Base-by-base conservation (phyloP, 2,329 filamentous ascomycete species). In the Colletotrichum sp. region DNA sequence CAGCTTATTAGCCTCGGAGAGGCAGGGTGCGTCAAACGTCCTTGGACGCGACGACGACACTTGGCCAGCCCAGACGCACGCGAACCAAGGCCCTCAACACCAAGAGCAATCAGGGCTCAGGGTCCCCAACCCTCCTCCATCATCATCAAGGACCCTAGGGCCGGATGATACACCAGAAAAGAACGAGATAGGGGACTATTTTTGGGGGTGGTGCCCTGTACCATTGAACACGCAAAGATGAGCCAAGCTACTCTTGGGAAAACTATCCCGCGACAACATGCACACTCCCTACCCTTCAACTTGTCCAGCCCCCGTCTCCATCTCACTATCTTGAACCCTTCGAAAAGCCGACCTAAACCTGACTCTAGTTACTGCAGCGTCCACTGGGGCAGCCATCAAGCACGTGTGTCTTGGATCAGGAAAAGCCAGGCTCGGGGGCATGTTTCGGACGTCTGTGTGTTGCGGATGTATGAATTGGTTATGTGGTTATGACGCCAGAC, bases 401-500 rank as follows among this genome's bases (percentile, higher is more conserved):
- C 43, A 52, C n/a, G n/a, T 21, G n/a, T 52, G 43, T 52, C n/a
- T 52, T 52, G 43, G 43, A 21, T 21, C n/a, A 52, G 12, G 43
- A 52, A 21, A 48, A n/a, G n/a, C 43, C 43, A 21, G 43, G 43
- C 43, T 21, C 13, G 43, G 43, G 43, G 43, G 43, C 12, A 43
- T 39, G 32, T 63, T 32, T 63, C 32, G 60, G 32, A 39, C 18
- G 32, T 36, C 24, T 64, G 32, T 64, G 61, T 13, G n/a, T 64
- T 43, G 32, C n/a, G n/a, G 36, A 30, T 26, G 21, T 2, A 64
- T 61, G 43, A 55, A 8, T 18, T 36, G 28, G 30, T 21, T 39
- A 70, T 76, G 74, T 36, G 28, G 30, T 28, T 55, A 70, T 76
- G 74, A 76, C 74, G 74, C 74, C 74, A 76, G 74, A 60, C 65